Conservation (phyloP, 73 alveolate species). For the Stentor roeselii region DNA sequence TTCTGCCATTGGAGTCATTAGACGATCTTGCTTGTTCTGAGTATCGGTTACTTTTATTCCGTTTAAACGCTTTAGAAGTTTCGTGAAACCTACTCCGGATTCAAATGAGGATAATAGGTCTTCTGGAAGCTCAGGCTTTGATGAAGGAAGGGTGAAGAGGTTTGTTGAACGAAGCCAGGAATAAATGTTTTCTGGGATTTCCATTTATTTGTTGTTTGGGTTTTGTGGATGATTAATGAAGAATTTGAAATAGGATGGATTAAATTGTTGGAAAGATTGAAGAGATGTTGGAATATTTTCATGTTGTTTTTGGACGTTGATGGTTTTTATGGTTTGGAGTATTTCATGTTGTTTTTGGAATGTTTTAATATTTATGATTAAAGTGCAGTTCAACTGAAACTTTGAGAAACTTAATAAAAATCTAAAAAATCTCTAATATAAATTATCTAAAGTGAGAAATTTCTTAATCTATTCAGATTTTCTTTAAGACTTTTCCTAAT, state of each 20-base stretch:
- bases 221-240: too few relatives aligned
- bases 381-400: too few relatives aligned
- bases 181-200: conserved; percentile 33
- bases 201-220: conserved; percentile 28
- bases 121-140: conserved; percentile 1
- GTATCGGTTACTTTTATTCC: conserved; percentile 12
- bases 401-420: neutral
- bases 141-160: conserved; percentile 16
- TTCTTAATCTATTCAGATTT: neutral
- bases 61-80: neutral
- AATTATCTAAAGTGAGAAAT: neutral
- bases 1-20: conserved; percentile 18
- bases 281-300: too few relatives aligned
- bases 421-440: too few relatives aligned
- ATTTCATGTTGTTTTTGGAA: too few relatives aligned
- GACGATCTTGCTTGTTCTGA: neutral
- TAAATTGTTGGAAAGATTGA: too few relatives aligned
- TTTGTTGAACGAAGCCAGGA: conserved; percentile 31
- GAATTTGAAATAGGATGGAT: too few relatives aligned
- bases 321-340: too few relatives aligned
- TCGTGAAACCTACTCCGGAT: conserved; percentile 5
- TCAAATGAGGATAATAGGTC: neutral
- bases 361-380: too few relatives aligned
- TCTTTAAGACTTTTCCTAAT: neutral
- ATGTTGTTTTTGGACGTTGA: too few relatives aligned